Evolutionary conservation across 2,329 filamentous ascomycete genomes (phyloP).

Genomic region (Gremmenia infestans): DNA sequence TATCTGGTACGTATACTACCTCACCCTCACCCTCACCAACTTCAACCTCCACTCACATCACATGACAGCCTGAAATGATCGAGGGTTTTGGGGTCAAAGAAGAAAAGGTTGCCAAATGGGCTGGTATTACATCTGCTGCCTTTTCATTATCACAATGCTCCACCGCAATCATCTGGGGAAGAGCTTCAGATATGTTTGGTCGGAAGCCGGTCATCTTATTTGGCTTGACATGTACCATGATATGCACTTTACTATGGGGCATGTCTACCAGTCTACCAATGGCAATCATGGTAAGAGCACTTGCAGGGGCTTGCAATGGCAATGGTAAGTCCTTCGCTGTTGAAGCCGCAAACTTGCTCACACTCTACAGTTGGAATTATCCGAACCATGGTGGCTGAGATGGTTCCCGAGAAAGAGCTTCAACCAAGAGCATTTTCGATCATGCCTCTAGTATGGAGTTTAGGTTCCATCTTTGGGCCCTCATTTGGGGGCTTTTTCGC

Average conservation of each 20-base stretch:
- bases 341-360: conserved; percentile 16
- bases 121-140: conserved; percentile 66
- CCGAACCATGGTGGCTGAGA: conserved; percentile 84
- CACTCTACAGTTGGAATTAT: conserved; percentile 69
- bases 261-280: conserved; percentile 73
- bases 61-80: conserved; percentile 73
- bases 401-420: conserved; percentile 80
- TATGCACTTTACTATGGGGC: conserved; percentile 76
- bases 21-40: background rate
- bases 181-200: conserved; percentile 71
- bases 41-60: conserved; percentile 8
- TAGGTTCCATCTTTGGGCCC: conserved; percentile 84
- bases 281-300: conserved; percentile 70
- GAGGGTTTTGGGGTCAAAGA: conserved; percentile 67
- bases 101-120: conserved; percentile 73
- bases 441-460: conserved; percentile 87
- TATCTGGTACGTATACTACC: conserved; percentile 37
- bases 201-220: conserved; percentile 76
- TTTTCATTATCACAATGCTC: conserved; percentile 69
- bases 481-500: conserved; percentile 83
- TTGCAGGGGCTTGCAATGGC: conserved; percentile 82
- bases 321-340: conserved; percentile 50
- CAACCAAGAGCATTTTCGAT: conserved; percentile 87
- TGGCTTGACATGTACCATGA: conserved; percentile 74
- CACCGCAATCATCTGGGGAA: conserved; percentile 71